Conservation (phyloP, 106 monocot genomes). For the Narthecium ossifragum region DNA sequence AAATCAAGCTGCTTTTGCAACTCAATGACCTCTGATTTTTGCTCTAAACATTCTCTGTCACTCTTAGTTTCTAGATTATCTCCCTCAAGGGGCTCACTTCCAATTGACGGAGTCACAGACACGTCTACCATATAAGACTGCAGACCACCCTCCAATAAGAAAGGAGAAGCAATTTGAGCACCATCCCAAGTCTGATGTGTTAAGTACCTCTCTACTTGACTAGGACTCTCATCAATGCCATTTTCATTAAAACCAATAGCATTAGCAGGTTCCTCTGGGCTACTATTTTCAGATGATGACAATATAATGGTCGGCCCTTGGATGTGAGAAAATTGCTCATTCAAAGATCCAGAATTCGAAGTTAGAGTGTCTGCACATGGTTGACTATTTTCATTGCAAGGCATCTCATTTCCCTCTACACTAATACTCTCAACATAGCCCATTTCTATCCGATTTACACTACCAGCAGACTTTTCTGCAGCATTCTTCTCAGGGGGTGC, state of each 20-base stretch:
- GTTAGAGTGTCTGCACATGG: not conserved
- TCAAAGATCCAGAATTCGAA: not conserved
- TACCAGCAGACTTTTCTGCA: constrained; percentile 7
- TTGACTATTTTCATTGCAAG: constrained; percentile 2
- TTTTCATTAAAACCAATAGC: not conserved
- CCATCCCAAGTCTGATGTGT: not conserved
- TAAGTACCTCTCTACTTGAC: not conserved
- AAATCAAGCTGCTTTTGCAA: constrained; percentile 6
- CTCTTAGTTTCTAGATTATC: not conserved
- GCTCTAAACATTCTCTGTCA: not conserved
- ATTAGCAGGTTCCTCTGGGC: not conserved
- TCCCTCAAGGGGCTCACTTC: constrained; percentile 6
- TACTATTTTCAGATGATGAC: constrained; percentile 2
- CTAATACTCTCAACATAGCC: constrained; percentile 4
- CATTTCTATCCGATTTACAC: constrained; percentile 3
- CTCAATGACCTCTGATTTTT: not conserved
- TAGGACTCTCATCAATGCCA: not conserved
- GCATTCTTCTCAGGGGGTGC: constrained; percentile 4
- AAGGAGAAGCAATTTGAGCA: not conserved
- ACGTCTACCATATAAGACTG: no score
- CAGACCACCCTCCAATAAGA: not conserved
- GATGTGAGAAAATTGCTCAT: not conserved
- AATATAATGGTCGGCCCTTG: not conserved
- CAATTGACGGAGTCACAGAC: not conserved
- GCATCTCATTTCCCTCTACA: not conserved